Evolutionary conservation across 2,329 filamentous ascomycete species (phyloP).

Genomic region (Lecanicillium sp.): DNA sequence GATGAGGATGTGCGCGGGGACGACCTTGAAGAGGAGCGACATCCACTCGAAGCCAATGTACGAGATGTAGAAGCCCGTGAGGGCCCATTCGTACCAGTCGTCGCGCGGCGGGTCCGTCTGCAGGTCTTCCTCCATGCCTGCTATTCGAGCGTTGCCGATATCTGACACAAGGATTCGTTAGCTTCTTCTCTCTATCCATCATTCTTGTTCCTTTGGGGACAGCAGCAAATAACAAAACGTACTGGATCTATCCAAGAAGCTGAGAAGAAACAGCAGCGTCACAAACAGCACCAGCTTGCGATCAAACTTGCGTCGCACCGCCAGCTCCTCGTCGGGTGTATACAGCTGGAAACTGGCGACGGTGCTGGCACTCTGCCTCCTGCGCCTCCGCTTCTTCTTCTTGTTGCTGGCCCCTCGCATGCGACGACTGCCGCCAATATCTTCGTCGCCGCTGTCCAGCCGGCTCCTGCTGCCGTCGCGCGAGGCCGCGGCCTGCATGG

Average conservation of each 20-base stretch:
- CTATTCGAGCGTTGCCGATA: conserved; percentile 56
- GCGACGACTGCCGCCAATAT: conserved; percentile 4
- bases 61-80: conserved; percentile 54
- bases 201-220: too few relatives aligned
- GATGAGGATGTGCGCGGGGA: conserved; percentile 55
- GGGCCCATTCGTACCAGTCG: conserved; percentile 52
- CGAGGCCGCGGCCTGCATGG: conserved; percentile 3
- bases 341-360: conserved; percentile 34
- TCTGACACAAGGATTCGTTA: too few relatives aligned
- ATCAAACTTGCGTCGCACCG: conserved; percentile 70
- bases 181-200: too few relatives aligned
- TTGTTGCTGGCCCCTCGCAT: conserved; percentile 1
- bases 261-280: conserved; percentile 73
- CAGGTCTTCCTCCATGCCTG: conserved; percentile 56
- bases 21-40: conserved; percentile 51
- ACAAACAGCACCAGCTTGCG: conserved; percentile 71
- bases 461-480: neutral
- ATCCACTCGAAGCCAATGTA: conserved; percentile 61
- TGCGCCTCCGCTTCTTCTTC: conserved; percentile 10
- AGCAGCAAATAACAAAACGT: too few relatives aligned
- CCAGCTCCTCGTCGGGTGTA: conserved; percentile 61
- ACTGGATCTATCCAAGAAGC: conserved; percentile 83
- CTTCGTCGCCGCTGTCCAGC: conserved; percentile 1
- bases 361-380: conserved; percentile 20
- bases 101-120: conserved; percentile 37